Base-by-base conservation (phyloP, 192 early-diverging fungal species). In the Coemansia sp. region DNA sequence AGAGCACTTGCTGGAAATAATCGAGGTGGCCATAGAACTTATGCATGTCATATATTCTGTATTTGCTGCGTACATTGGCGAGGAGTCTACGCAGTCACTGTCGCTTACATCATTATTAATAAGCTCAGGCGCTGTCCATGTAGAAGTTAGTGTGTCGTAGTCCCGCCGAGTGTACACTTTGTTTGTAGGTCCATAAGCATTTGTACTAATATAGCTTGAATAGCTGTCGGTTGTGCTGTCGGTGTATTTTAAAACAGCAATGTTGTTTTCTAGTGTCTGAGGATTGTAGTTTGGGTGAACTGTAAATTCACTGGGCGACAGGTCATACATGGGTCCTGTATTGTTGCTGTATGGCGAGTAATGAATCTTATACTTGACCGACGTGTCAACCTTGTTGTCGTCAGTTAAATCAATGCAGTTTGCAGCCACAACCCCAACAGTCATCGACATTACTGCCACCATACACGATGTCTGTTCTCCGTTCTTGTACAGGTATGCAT, bases 401-500 rank as follows among this genome's bases (percentile, higher is more conserved):
- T 26, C 6, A 15, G 37, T 65, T 45, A 57, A 42, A 10, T 37
- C 15, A 15, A 80, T 51, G 55, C 78, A 80, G 49, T 72, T 80
- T 16, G 78, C 78, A 5, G 78, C 66, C 26, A 71, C 54, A 60
- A 69, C 66, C 13, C 59, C 73, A 0, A 62, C 13, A 36, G 39
- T 56, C 18, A 66, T 71, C 55, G 68, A 66, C 13, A 80, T 68
- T 5, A 80, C 62, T 7, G 68, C 77, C 45, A 74, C 40, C 55
- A 73, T 71, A 63, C 77, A 80, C 9, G 77, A 71, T n/a, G 78
- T 80, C 40, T 74, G 72, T 26, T 65, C 21, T 12, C 66, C 70
- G 37, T 81, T 69, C 48, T 76, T 76, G 39, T 40, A 58, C 39
- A 58, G 9, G 16, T 63, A 4, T 2, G 58, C 65, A n/a, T 51